A percentile compares a stretch with the other conserved stretches of the same genome.
These are phyloP conservation scores for Russula compacta DNA, from an alignment of 768 basidiomycete genomes.

Conservation along the genomic window DNA sequence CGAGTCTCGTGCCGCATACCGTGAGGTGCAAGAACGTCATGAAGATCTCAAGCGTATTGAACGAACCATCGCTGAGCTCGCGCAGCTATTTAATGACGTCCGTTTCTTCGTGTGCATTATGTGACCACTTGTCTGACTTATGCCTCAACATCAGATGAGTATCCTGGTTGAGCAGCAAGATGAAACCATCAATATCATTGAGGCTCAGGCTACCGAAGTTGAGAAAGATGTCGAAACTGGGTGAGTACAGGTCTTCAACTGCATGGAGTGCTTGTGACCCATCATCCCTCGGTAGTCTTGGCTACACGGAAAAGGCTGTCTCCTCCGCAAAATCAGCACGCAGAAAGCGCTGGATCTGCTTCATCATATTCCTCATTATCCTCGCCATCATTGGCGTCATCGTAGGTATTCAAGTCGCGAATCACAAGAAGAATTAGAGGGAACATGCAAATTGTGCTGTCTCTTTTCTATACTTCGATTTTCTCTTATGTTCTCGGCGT, in stretches of 20 bases:
- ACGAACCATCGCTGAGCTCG: slow-evolving; percentile 83
- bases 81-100: slow-evolving; percentile 93
- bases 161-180: slow-evolving; percentile 93
- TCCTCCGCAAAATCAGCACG: slow-evolving; percentile 79
- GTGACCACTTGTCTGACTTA: background rate
- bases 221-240: slow-evolving; percentile 82
- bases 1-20: slow-evolving; percentile 81
- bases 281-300: slow-evolving; percentile 39
- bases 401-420: slow-evolving; percentile 47
- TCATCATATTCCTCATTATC: slow-evolving; percentile 56
- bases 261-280: background rate
- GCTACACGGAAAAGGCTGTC: slow-evolving; percentile 83
- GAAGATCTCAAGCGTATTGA: slow-evolving; percentile 96
- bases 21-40: slow-evolving; percentile 95
- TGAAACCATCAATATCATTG: slow-evolving; percentile 75
- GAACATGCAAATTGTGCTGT: background rate
- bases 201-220: slow-evolving; percentile 62
- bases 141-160: slow-evolving; percentile 56
- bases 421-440: slow-evolving; percentile 32
- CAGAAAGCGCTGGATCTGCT: slow-evolving; percentile 97
- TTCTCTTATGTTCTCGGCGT: background rate
- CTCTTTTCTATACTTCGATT: background rate
- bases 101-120: slow-evolving; percentile 22
- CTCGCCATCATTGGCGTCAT: slow-evolving; percentile 60
- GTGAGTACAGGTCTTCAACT: slow-evolving; percentile 34